Evolutionary conservation across 2,329 filamentous ascomycete genomes (phyloP).

Genomic region (Clonostachys chloroleuca): DNA sequence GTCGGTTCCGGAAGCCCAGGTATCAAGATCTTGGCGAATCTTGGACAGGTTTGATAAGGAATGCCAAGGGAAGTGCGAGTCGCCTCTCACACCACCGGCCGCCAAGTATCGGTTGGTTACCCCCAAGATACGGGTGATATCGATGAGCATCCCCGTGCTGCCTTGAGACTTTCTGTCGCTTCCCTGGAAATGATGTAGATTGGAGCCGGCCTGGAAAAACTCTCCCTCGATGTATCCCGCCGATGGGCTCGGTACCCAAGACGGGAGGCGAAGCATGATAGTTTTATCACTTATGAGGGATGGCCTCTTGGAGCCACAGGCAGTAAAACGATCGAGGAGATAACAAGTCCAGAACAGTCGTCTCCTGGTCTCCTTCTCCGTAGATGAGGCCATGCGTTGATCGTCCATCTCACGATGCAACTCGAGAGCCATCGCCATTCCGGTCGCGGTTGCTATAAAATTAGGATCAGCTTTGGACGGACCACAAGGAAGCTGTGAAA

Average conservation of each 20-base stretch:
- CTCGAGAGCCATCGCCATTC: constrained; percentile 80
- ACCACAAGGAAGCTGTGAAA: constrained; percentile 49
- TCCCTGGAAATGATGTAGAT: constrained; percentile 67
- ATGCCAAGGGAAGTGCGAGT: constrained; percentile 90
- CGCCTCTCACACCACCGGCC: constrained; percentile 80
- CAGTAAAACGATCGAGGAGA: constrained; percentile 77
- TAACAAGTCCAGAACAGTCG: constrained; percentile 90
- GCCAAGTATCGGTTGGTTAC: constrained; percentile 81
- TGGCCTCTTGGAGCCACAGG: constrained; percentile 76
- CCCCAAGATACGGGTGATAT: constrained; percentile 78
- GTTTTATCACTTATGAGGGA: constrained; percentile 76
- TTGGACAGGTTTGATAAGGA: constrained; percentile 80
- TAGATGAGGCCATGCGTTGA: constrained; percentile 30
- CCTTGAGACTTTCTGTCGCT: constrained; percentile 68
- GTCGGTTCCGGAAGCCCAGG: constrained; percentile 79
- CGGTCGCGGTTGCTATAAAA: constrained; percentile 64
- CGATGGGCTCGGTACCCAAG: constrained; percentile 61
- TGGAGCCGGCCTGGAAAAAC: constrained; percentile 76
- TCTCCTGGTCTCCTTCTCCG: constrained; percentile 70
- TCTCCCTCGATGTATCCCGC: constrained; percentile 68
- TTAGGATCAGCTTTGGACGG: constrained; percentile 5
- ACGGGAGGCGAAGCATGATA: constrained; percentile 70
- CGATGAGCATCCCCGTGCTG: constrained; percentile 76
- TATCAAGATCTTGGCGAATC: constrained; percentile 78
- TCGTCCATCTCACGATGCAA: constrained; percentile 71